Evolutionary conservation across 768 basidiomycete species (phyloP), one percentile per base, ranked within the genome.

Genomic region (Lyophyllum atratum): DNA sequence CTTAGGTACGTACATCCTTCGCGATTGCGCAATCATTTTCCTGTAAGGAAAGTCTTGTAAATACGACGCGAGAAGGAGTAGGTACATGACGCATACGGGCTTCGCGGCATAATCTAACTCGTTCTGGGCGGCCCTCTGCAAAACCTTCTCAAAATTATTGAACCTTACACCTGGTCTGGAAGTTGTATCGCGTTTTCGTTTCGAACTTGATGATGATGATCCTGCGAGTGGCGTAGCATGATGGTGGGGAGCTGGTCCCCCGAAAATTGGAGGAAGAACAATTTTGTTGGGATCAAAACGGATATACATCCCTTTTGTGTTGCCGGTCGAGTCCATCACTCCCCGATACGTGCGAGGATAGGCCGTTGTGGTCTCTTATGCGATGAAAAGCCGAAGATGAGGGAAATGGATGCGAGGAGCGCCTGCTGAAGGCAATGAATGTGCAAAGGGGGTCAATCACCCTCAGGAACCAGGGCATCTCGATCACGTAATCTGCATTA

Each of bases 241-340:
- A 51, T 42, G 24, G 31, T 46, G 62, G 60, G 59, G 58, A 15
- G 42, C 26, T 53, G 60, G 60, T 54, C 62, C 60, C 56, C 60
- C 57, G 12, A 62, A 55, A 58, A 66, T 49, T 28, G 59, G 60
- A 40, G 63, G 63, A 3, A 60, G 52, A 40, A 43, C 43, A 52
- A 59, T 44, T 45, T 62, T 66, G 55, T 55, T 50, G 31, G 63
- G 60, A 62, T 62, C 58, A 45, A 66, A 62, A 52, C 46, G 56
- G 29, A 62, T 52, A 53, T 50, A 62, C 56, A 59, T 59, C 37
- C 55, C 47, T 9, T 52, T 46, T n/a, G 19, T 14, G 12, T 39
- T 31, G 21, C 53, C 22, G 39, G 42, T 42, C 15, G 33, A n/a
- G 28, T 17, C 46, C 48, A 50, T 52, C 9, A 8, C 3, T 28